A percentile compares a stretch with the other conserved stretches of the same genome.
phyloP scores from a whole-genome alignment of 2,329 filamentous ascomycete species.

The Fusarium sp. region DNA sequence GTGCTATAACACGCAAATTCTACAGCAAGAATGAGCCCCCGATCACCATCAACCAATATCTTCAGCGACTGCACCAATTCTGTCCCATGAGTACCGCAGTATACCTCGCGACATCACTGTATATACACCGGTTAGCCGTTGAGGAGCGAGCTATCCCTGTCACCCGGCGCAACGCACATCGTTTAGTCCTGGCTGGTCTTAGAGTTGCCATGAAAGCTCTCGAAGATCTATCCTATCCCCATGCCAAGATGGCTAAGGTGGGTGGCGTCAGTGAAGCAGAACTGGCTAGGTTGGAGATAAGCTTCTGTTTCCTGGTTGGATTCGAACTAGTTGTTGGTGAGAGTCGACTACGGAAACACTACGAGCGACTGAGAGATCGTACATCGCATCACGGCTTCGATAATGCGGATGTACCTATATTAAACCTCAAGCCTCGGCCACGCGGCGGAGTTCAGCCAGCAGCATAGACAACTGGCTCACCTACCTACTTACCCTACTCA shows the following conservation, averaged over 20 bases:
- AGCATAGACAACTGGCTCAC: conserved; percentile 13
- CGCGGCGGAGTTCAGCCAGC: conserved; percentile 30
- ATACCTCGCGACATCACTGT: conserved; percentile 87
- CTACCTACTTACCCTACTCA: background rate
- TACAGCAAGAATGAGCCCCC: conserved; percentile 88
- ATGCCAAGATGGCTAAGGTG: conserved; percentile 84
- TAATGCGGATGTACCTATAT: conserved; percentile 41
- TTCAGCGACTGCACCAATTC: conserved; percentile 85
- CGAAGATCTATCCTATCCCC: conserved; percentile 91
- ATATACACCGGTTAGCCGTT: conserved; percentile 84
- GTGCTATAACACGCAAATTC: conserved; percentile 89
- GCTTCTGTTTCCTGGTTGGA: conserved; percentile 85
- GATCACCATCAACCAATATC: conserved; percentile 84
- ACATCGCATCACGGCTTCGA: conserved; percentile 40
- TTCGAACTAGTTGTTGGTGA: conserved; percentile 75
- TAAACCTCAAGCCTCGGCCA: conserved; percentile 41
- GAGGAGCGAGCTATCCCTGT: conserved; percentile 81
- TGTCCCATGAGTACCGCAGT: conserved; percentile 95
- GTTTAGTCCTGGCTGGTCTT: conserved; percentile 83
- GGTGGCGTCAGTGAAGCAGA: conserved; percentile 87
- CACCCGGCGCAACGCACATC: conserved; percentile 85
- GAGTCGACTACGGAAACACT: conserved; percentile 47
- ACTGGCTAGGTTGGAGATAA: conserved; percentile 86
- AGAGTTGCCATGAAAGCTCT: conserved; percentile 92
- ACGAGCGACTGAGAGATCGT: conserved; percentile 46